These are phyloP conservation scores for Leishmania tropica DNA, from an alignment of 208 protist genomes.

Conservation along the genomic window DNA sequence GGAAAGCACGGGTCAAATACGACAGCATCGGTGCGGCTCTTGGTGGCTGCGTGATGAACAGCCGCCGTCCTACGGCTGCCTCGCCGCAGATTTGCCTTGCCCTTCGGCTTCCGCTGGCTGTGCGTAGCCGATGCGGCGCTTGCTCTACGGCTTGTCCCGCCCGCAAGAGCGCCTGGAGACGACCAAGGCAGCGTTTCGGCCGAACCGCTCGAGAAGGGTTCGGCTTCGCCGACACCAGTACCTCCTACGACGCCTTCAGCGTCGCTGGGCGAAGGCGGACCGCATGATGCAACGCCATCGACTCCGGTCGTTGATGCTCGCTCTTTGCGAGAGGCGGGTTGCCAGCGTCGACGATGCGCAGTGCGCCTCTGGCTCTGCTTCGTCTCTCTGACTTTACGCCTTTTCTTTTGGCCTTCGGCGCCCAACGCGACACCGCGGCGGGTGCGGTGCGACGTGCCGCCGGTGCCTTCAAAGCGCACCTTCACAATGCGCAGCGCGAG, in stretches of 20 bases:
- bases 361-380: background rate
- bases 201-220: background rate
- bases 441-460: background rate
- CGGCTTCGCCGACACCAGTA: background rate
- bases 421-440: background rate
- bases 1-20: constrained; percentile 24
- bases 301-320: background rate
- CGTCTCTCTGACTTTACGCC: background rate
- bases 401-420: background rate
- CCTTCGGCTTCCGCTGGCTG: background rate
- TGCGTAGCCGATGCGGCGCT: background rate
- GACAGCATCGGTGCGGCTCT: background rate
- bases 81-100: too few species aligned
- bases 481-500: constrained; percentile 9
- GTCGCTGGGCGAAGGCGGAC: background rate
- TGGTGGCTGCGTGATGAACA: background rate
- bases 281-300: background rate
- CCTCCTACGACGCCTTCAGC: background rate
- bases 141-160: background rate
- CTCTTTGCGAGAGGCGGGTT: background rate
- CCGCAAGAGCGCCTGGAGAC: background rate
- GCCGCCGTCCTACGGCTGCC: background rate
- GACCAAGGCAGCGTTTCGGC: background rate
- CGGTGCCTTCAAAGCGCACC: background rate
- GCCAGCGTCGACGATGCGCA: background rate